phyloP scores from a whole-genome alignment of 2,329 filamentous ascomycete genomes.

The Penicillium sp. region DNA sequence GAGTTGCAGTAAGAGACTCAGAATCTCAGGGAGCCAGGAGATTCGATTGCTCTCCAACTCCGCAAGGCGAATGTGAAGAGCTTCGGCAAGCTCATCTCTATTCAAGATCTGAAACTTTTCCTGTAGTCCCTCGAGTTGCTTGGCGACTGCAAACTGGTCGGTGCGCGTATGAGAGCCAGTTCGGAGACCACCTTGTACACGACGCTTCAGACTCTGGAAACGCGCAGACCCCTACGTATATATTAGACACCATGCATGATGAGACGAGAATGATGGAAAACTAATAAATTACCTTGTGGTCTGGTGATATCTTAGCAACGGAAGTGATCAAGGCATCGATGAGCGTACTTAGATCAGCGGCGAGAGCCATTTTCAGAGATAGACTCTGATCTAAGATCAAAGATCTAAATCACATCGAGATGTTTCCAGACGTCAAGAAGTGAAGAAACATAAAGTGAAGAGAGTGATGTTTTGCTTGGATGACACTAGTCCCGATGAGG shows the following conservation, averaged over 20 bases:
- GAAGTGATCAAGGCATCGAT: slow-evolving; percentile 68
- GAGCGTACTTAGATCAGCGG: slow-evolving; percentile 61
- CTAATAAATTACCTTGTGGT: slow-evolving; percentile 45
- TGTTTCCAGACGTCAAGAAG: not conserved
- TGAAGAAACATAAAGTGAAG: not conserved
- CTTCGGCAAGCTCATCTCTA: slow-evolving; percentile 74
- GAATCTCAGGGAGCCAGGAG: slow-evolving; percentile 73
- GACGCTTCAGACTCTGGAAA: slow-evolving; percentile 31
- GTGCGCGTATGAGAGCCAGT: slow-evolving; percentile 58
- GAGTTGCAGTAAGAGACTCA: slow-evolving; percentile 75
- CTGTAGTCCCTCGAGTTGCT: slow-evolving; percentile 67
- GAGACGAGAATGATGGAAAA: not conserved
- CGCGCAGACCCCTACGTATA: slow-evolving; percentile 27
- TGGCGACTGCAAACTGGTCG: slow-evolving; percentile 71
- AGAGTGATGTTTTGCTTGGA: slow-evolving; percentile 12
- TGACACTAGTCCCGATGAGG: slow-evolving; percentile 26
- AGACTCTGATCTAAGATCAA: not conserved
- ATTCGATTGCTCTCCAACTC: slow-evolving; percentile 55
- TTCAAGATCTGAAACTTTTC: slow-evolving; percentile 83
- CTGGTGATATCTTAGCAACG: slow-evolving; percentile 53
- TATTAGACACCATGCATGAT: slow-evolving; percentile 3
- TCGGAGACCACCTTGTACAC: slow-evolving; percentile 34
- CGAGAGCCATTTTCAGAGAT: slow-evolving; percentile 62
- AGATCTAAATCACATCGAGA: slow-evolving; percentile 1
- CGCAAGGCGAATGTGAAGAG: slow-evolving; percentile 57